Evolutionary conservation across 331 rosid species (phyloP).

Genomic region (Phaseolus coccineus): DNA sequence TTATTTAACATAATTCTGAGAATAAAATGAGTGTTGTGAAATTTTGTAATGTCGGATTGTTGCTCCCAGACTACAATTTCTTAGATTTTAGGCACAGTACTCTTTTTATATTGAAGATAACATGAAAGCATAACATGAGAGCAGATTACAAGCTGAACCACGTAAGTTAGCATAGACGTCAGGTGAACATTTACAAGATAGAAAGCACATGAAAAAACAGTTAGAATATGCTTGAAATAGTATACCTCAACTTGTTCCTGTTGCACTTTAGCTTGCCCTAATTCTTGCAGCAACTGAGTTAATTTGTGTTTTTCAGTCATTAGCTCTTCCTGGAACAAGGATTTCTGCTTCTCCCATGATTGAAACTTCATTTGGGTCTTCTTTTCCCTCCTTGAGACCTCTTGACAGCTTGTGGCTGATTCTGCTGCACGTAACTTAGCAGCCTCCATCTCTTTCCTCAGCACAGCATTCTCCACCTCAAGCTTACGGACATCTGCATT

Average conservation of each 20-base stretch:
- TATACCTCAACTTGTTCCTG: constrained; percentile 80
- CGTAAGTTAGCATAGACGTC: constrained; percentile 8
- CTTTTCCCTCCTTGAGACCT: constrained; percentile 82
- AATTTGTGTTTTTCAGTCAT: constrained; percentile 64
- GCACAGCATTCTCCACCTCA: constrained; percentile 74
- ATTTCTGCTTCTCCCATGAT: constrained; percentile 85
- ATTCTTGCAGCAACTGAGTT: constrained; percentile 59
- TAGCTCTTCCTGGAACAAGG: constrained; percentile 73
- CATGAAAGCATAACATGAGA: background rate
- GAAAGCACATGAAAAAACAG: constrained; percentile 4
- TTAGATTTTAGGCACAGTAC: background rate
- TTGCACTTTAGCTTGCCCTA: constrained; percentile 71
- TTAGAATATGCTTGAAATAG: constrained; percentile 42
- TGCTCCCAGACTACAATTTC: constrained; percentile 14
- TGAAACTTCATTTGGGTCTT: constrained; percentile 66
- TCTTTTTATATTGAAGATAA: constrained; percentile 2
- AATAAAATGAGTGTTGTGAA: background rate
- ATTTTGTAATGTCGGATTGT: constrained; percentile 14
- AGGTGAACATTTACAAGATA: constrained; percentile 11
- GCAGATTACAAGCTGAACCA: constrained; percentile 14
- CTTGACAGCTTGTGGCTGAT: constrained; percentile 86
- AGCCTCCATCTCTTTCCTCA: constrained; percentile 88
- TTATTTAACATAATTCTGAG: constrained; percentile 14
- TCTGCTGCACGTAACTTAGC: constrained; percentile 73
- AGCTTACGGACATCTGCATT: constrained; percentile 78